phyloP scores from a whole-genome alignment of 257 asterid genomes.

The Solanum arcanum region DNA sequence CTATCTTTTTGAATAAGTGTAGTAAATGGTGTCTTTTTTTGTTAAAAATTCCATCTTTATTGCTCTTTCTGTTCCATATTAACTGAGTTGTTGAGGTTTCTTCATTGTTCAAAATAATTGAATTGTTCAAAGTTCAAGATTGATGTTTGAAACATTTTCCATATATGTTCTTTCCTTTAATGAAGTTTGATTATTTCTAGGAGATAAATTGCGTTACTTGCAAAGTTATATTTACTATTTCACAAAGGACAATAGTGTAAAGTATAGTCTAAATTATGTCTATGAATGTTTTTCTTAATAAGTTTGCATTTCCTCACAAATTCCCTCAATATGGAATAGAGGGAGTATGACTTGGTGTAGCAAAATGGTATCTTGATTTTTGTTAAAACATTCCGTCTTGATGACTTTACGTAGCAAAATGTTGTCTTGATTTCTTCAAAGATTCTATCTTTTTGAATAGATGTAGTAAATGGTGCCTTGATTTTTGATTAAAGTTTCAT shows the following conservation, averaged over 20 bases:
- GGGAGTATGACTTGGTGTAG: neutral
- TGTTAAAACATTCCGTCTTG: neutral
- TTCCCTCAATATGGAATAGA: too few relatives aligned
- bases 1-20: neutral
- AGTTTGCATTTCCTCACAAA: neutral
- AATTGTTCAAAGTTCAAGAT: too few relatives aligned
- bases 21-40: neutral
- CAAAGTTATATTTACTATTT: neutral
- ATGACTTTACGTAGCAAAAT: neutral
- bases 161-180: neutral
- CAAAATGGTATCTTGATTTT: neutral
- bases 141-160: neutral
- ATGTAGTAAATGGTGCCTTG: neutral
- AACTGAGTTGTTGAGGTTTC: too few relatives aligned
- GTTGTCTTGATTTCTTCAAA: neutral
- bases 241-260: neutral
- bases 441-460: neutral
- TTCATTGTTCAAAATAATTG: too few relatives aligned
- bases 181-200: neutral
- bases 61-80: neutral
- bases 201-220: neutral
- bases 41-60: neutral
- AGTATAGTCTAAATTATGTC: too few relatives aligned
- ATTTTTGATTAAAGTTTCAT: neutral
- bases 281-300: neutral